Percentiles rank a stretch among this genome's conserved stretches.
phyloP scores from a whole-genome alignment of 2,329 filamentous ascomycete genomes.

The Alternaria postmessia region DNA sequence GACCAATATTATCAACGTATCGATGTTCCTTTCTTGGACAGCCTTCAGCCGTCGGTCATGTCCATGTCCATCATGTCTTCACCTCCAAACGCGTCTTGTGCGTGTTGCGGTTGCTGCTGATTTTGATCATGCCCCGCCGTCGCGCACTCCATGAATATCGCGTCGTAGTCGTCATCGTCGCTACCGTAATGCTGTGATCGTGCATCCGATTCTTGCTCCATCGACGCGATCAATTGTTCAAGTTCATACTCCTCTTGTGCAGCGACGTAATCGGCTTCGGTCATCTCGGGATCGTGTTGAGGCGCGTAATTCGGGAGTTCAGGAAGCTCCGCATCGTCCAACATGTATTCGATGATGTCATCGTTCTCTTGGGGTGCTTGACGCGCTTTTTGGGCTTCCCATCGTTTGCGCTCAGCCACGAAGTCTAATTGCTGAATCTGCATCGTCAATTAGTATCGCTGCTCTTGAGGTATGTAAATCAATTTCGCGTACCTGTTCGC shows the following conservation, averaged over 20 bases:
- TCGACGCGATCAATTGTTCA: constrained; percentile 55
- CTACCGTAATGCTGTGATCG: constrained; percentile 54
- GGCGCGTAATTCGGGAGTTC: constrained; percentile 7
- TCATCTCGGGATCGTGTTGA: constrained; percentile 33
- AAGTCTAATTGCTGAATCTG: constrained; percentile 60
- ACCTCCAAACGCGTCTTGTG: constrained; percentile 14
- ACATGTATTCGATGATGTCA: constrained; percentile 33
- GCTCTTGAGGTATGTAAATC: neutral
- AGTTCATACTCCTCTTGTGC: constrained; percentile 56
- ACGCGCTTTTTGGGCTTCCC: constrained; percentile 55
- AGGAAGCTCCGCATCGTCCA: constrained; percentile 22
- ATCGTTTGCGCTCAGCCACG: constrained; percentile 52
- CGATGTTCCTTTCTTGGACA: neutral
- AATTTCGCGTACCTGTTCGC: constrained; percentile 54
- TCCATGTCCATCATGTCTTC: constrained; percentile 51
- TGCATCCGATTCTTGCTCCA: constrained; percentile 46
- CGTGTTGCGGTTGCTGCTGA: constrained; percentile 30
- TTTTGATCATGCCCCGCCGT: constrained; percentile 56
- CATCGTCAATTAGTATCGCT: constrained; percentile 7
- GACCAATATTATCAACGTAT: neutral
- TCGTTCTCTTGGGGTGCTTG: constrained; percentile 49
- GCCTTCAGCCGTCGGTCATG: constrained; percentile 34
- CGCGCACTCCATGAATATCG: constrained; percentile 69
- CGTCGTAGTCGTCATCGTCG: constrained; percentile 69
- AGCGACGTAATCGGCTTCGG: constrained; percentile 51